phyloP scores from a whole-genome alignment of 257 asterid genomes.

The Osmanthus fragrans region DNA sequence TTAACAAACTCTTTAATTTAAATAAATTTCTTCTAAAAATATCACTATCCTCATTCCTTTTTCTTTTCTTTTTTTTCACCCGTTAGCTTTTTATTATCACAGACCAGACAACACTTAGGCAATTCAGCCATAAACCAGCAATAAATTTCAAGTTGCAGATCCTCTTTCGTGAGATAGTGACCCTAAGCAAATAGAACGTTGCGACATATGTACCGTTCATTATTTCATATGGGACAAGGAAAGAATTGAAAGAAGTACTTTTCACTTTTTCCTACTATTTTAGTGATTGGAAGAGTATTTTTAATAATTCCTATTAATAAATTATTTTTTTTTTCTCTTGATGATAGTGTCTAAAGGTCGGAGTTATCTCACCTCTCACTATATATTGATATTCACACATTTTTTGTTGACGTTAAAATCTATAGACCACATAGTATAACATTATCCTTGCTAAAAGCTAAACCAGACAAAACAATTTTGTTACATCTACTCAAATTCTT shows the following conservation, averaged over 20 bases:
- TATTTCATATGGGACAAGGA: background rate
- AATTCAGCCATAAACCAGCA: background rate
- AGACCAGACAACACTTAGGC: background rate
- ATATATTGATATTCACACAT: no score
- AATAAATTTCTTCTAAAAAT: background rate
- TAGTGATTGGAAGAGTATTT: background rate
- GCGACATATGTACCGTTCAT: background rate
- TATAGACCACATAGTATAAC: no score
- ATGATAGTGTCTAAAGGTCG: no score
- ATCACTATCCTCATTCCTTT: background rate
- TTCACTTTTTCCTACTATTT: background rate
- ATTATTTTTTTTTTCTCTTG: no score
- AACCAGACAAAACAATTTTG: no score
- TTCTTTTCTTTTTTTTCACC: background rate
- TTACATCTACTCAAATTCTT: no score
- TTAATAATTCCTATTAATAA: no score
- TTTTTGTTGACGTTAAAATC: no score
- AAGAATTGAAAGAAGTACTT: no score
- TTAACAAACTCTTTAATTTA: background rate
- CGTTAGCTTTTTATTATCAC: background rate
- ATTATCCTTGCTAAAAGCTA: no score
- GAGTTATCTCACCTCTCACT: no score
- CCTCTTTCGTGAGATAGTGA: background rate
- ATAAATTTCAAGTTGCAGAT: background rate
- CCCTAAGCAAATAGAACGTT: background rate